Base-by-base conservation (phyloP, 2,329 filamentous ascomycete genomes). In the Colletotrichum plurivorum region DNA sequence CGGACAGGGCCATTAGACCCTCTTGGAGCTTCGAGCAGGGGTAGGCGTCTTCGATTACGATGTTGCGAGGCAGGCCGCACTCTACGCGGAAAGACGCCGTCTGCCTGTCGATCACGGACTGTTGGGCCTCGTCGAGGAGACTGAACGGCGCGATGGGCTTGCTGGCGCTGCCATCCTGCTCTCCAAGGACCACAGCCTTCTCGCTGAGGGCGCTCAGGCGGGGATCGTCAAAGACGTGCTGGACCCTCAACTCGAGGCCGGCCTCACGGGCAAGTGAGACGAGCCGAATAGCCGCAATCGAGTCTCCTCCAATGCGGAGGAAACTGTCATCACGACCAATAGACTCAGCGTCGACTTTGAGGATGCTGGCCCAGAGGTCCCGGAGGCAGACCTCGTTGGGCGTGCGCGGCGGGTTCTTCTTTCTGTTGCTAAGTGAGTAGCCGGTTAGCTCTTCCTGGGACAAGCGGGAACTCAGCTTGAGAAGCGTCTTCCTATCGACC, bases 281-380 rank as follows among this genome's bases (percentile, higher is more conserved):
- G 9, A 67, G 51, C 9, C 39, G 27, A 48, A 67, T 67, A 25
- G 64, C 64, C 12, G 15, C 51, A 52, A 45, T 52, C 0, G 77
- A 79, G 56, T 78, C 73, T 2, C 78, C 78, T 1, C 88, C 88
- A 0, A 89, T 80, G 4, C 82, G 81, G 81, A 90, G 89, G 77
- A 90, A 90, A 76, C 70, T 73, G 49, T 76, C 73, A 5, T 76
- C 18, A 88, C 88, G 36, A 39, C 68, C 58, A 45, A 73, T 71
- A 20, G 27, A 9, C 16, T 22, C 46, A 7, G 22, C 46, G 7
- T 51, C 20, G 7, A 65, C 16, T 3, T 15, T 20, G 3, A 65
- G 54, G 1, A 52, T 9, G 16, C 8, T 16, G 4, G 45, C 36
- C 62, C 46, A 65, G 12, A 58, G 13, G 5, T 41, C 6, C 5